phyloP scores from a whole-genome alignment of 2,329 filamentous ascomycete species.

The Kalmusia sp. region DNA sequence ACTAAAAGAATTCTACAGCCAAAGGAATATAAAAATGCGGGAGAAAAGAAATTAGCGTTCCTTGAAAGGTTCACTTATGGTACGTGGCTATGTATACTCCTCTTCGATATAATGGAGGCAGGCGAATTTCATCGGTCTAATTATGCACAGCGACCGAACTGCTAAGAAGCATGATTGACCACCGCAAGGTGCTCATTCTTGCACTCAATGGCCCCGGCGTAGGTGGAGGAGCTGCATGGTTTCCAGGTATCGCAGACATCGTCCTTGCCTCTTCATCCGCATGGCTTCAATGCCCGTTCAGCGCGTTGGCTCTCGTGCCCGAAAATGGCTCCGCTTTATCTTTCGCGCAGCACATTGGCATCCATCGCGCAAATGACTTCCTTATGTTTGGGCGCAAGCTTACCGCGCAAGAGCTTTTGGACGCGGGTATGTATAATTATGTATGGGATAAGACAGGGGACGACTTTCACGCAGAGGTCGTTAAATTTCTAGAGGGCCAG shows the following conservation, averaged over 20 bases:
- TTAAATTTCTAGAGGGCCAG: conserved; percentile 52
- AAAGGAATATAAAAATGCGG: conserved; percentile 28
- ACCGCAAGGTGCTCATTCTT: conserved; percentile 59
- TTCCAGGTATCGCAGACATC: conserved; percentile 57
- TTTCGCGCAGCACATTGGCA: conserved; percentile 57
- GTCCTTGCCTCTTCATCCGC: conserved; percentile 53
- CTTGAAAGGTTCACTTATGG: conserved; percentile 37
- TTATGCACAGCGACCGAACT: conserved; percentile 39
- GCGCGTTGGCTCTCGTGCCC: conserved; percentile 56
- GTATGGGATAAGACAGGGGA: conserved; percentile 51
- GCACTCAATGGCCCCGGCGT: conserved; percentile 60
- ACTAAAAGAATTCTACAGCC: conserved; percentile 21
- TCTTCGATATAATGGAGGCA: background rate
- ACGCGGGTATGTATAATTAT: conserved; percentile 55
- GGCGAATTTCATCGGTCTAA: background rate
- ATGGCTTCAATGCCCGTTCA: conserved; percentile 59
- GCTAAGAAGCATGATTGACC: conserved; percentile 57
- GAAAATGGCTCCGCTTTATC: conserved; percentile 57
- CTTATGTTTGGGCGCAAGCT: conserved; percentile 60
- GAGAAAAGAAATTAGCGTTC: conserved; percentile 43
- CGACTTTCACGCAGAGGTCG: conserved; percentile 52
- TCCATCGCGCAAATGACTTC: conserved; percentile 60
- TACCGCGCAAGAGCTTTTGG: conserved; percentile 51
- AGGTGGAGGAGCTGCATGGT: conserved; percentile 60
- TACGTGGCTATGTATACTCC: conserved; percentile 20